phyloP scores from a whole-genome alignment of 2,329 filamentous ascomycete genomes.

The Penicillium capsulatum region DNA sequence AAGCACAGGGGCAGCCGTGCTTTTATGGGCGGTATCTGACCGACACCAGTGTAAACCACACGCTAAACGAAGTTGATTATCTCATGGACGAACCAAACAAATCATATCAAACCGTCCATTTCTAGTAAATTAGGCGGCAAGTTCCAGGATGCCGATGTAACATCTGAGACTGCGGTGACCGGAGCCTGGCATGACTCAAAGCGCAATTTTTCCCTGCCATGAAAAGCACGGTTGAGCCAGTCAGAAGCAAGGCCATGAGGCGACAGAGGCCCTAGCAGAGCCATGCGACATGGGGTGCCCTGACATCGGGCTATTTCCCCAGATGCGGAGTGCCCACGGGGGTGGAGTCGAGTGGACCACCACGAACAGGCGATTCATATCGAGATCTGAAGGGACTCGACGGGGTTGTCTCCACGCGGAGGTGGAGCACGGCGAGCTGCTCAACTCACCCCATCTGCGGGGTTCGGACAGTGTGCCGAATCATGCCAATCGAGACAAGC shows the following conservation, averaged over 20 bases:
- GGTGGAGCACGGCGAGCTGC: no score
- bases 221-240: neutral
- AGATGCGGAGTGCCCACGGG: slow-evolving; percentile 8
- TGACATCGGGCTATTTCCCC: slow-evolving; percentile 4
- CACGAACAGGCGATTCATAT: no score
- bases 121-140: no score
- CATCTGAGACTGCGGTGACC: no score
- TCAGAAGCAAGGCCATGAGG: slow-evolving; percentile 1
- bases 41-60: neutral
- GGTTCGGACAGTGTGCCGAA: neutral
- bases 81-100: no score
- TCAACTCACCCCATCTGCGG: no score
- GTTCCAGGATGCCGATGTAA: no score
- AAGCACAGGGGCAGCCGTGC: slow-evolving; percentile 1
- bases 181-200: slow-evolving; percentile 4
- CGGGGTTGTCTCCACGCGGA: no score
- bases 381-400: no score
- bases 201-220: neutral
- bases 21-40: slow-evolving; percentile 2
- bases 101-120: no score
- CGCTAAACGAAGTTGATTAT: no score
- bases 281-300: neutral
- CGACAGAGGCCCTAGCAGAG: slow-evolving; percentile 1
- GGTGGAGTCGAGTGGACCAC: slow-evolving; percentile 9
- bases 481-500: slow-evolving; percentile 3